These are phyloP conservation scores for Verticillium albo-atrum DNA, from an alignment of 2,329 filamentous ascomycete genomes.

Conservation along the genomic window DNA sequence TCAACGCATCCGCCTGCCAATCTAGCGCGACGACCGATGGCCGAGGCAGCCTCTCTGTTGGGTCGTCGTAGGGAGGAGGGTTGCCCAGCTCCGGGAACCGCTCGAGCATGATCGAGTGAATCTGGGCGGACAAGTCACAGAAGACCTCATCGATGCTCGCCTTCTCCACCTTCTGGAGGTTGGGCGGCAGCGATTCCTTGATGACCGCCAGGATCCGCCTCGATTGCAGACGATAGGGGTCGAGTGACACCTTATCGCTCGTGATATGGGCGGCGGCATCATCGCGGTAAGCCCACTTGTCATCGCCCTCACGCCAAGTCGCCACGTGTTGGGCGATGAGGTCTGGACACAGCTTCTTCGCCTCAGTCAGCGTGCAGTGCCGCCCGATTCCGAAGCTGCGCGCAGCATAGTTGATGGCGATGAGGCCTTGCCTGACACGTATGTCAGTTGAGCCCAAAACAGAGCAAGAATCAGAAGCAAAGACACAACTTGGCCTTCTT, in stretches of 20 bases:
- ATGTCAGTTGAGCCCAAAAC: background rate
- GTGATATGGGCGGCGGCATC: slow-evolving; percentile 76
- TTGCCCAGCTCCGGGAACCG: slow-evolving; percentile 69
- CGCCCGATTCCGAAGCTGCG: slow-evolving; percentile 74
- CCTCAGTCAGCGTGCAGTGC: slow-evolving; percentile 75
- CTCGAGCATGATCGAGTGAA: slow-evolving; percentile 70
- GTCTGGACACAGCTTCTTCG: slow-evolving; percentile 79
- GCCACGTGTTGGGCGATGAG: slow-evolving; percentile 89
- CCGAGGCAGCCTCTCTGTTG: slow-evolving; percentile 64
- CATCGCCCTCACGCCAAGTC: slow-evolving; percentile 89
- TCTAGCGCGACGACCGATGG: slow-evolving; percentile 68
- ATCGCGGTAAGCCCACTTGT: slow-evolving; percentile 84
- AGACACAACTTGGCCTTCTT: background rate
- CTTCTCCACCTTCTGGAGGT: slow-evolving; percentile 77
- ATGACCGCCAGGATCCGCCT: slow-evolving; percentile 76
- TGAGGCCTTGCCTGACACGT: slow-evolving; percentile 78
- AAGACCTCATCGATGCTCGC: slow-evolving; percentile 96
- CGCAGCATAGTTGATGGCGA: slow-evolving; percentile 94
- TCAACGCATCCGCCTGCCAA: slow-evolving; percentile 78
- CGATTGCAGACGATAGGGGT: slow-evolving; percentile 84
- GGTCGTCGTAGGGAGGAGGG: slow-evolving; percentile 69
- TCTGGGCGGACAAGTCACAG: slow-evolving; percentile 80
- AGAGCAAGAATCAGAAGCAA: background rate
- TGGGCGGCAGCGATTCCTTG: slow-evolving; percentile 64
- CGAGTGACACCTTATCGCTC: slow-evolving; percentile 89